Conservation (phyloP, 192 early-diverging fungal genomes). For the Coemansia pectinata region DNA sequence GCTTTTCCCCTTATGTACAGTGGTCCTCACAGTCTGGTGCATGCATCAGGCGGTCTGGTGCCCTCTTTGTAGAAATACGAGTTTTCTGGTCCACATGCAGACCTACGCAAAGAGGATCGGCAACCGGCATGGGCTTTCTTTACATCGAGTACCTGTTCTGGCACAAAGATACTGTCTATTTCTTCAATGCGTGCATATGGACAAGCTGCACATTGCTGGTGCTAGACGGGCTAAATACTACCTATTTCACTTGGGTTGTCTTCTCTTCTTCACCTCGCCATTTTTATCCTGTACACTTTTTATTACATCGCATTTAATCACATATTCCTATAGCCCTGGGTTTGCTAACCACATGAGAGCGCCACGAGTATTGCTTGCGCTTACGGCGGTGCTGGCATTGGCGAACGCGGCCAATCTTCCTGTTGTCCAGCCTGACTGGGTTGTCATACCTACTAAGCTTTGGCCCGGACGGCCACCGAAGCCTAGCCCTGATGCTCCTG, state of each 20-base stretch:
- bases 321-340: not conserved
- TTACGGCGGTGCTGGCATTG: not conserved
- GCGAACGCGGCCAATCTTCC: not conserved
- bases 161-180: not conserved
- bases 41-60: not conserved
- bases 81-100: not conserved
- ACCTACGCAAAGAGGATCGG: not conserved
- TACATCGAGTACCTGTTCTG: not conserved
- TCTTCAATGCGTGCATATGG: not conserved
- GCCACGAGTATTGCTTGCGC: not conserved
- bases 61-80: not conserved
- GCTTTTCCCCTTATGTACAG: not conserved
- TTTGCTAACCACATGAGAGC: not conserved
- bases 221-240: too few relatives aligned
- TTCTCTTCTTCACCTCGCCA: not conserved
- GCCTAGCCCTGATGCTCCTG: too few relatives aligned
- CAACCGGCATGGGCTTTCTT: not conserved
- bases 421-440: constrained; percentile 9
- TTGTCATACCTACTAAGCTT: not conserved
- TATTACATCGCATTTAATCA: not conserved
- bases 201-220: too few relatives aligned
- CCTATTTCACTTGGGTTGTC: not conserved
- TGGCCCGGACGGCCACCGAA: not conserved
- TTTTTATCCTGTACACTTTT: not conserved
- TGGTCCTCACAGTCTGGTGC: not conserved